Conservation (phyloP, 371 early-diverging fungal genomes). For the Syncephalastrum contaminatum region DNA sequence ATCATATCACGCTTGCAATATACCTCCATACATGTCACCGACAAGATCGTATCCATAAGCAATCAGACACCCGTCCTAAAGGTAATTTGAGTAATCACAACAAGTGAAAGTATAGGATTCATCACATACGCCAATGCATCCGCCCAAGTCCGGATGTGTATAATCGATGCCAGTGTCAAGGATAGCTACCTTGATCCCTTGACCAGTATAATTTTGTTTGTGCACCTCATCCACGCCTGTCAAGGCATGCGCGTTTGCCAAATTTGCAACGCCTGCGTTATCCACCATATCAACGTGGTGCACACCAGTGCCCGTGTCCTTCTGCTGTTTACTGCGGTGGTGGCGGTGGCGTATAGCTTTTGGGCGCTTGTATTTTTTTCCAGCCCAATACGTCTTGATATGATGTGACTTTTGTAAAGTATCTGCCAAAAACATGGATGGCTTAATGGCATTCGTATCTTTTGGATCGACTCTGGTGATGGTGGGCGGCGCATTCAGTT, state of each 20-base stretch:
- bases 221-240: constrained; percentile 14
- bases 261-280: constrained; percentile 12
- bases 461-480: background rate
- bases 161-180: constrained; percentile 55
- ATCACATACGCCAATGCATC: constrained; percentile 56
- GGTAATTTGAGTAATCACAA: background rate
- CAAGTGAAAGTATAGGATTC: background rate
- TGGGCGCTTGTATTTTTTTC: constrained; percentile 16
- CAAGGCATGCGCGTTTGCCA: constrained; percentile 13
- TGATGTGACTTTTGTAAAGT: constrained; percentile 11
- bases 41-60: constrained; percentile 66
- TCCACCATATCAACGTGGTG: background rate
- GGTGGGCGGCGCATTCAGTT: background rate
- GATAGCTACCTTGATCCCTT: constrained; percentile 17
- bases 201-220: constrained; percentile 6
- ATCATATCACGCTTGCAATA: background rate
- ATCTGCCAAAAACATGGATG: constrained; percentile 17
- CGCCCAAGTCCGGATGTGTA: constrained; percentile 70
- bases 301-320: too few species aligned
- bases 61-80: constrained; percentile 51
- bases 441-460: constrained; percentile 4
- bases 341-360: background rate
- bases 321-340: background rate
- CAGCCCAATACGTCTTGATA: constrained; percentile 18
- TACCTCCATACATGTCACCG: constrained; percentile 47